Percentiles rank a stretch among this genome's conserved stretches.
Evolutionary conservation across 768 basidiomycete genomes (phyloP).

Genomic region (Leucogyrophana mollusca): DNA sequence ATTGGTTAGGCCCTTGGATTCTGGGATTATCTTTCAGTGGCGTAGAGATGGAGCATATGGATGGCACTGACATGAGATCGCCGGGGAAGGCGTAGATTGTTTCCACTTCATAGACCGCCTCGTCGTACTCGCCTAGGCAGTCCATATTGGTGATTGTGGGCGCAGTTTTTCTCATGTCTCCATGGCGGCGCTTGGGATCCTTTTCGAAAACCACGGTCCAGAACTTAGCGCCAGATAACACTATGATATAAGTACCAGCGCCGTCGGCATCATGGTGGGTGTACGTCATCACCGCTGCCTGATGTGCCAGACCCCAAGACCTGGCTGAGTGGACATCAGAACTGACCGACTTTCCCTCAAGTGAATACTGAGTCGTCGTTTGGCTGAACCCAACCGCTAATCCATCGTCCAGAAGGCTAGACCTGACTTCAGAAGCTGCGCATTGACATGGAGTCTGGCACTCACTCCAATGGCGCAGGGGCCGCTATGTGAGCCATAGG

Average conservation of each 20-base stretch:
- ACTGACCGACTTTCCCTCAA: background rate
- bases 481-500: no score
- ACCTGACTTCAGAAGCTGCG: no score
- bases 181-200: no score
- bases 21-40: constrained; percentile 1
- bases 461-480: no score
- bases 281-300: constrained; percentile 8
- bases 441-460: no score
- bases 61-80: no score
- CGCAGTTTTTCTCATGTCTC: no score
- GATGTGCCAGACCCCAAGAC: constrained; percentile 7
- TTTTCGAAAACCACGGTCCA: constrained; percentile 2
- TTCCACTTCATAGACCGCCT: no score
- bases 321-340: background rate
- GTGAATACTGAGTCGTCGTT: background rate
- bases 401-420: constrained; percentile 7
- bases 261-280: constrained; percentile 11
- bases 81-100: no score
- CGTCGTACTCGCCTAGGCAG: no score
- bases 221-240: constrained; percentile 4
- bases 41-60: no score
- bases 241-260: background rate
- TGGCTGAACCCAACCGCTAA: constrained; percentile 6
- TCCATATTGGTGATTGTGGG: no score
- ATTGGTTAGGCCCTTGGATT: constrained; percentile 6